These are phyloP conservation scores for Sanghuangporus baumii DNA, from an alignment of 1,284 basidiomycete species.

Conservation along the genomic window DNA sequence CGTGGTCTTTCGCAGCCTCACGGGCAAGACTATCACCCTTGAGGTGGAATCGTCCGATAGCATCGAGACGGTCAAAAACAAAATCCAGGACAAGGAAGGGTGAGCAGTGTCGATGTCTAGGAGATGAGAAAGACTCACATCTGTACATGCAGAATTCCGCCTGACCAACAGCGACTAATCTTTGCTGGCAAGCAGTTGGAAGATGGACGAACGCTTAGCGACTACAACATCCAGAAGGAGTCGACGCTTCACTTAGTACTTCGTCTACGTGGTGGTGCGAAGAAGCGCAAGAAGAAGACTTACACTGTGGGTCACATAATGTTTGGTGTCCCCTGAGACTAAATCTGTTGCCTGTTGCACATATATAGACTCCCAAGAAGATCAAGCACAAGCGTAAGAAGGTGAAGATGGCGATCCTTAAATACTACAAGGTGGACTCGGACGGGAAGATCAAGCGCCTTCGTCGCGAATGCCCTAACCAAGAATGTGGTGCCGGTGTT, in stretches of 20 bases:
- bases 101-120: conserved; percentile 32
- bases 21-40: conserved; percentile 98
- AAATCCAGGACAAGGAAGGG: conserved; percentile 96
- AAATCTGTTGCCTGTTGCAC: conserved; percentile 8
- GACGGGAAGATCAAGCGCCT: conserved; percentile 99
- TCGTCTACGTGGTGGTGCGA: conserved; percentile 92
- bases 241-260: conserved; percentile 95
- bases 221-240: conserved; percentile 97
- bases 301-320: conserved; percentile 64
- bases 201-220: conserved; percentile 84
- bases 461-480: conserved; percentile 89
- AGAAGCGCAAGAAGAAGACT: conserved; percentile 99
- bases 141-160: conserved; percentile 62
- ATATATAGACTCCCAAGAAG: conserved; percentile 92
- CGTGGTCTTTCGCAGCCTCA: conserved; percentile 59
- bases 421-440: conserved; percentile 99
- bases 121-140: not conserved
- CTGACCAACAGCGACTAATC: conserved; percentile 96
- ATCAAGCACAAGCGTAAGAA: conserved; percentile 99
- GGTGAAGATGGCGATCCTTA: conserved; percentile 99
- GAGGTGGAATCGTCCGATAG: conserved; percentile 97
- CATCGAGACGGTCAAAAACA: conserved; percentile 97
- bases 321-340: conserved; percentile 9
- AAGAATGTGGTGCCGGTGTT: conserved; percentile 92
- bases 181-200: conserved; percentile 98